A percentile compares a stretch with the other conserved stretches of the same genome.
Evolutionary conservation across 768 basidiomycete genomes (phyloP).

Genomic region (Naganishia vaughanmartiniae): DNA sequence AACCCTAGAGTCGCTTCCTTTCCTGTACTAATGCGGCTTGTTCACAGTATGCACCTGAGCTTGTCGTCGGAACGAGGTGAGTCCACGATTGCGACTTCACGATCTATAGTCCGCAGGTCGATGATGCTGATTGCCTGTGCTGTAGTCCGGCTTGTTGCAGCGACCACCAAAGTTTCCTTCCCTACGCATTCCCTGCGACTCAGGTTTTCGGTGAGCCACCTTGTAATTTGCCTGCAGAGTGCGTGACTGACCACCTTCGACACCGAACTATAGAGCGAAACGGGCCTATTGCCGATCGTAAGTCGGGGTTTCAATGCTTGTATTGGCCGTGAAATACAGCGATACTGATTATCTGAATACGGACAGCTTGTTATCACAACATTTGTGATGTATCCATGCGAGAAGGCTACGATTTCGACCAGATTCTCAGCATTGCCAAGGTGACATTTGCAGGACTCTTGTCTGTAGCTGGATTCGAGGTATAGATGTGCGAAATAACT

Average conservation of each 20-base stretch:
- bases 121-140: not conserved
- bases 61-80: conserved; percentile 40
- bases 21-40: conserved; percentile 57
- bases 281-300: conserved; percentile 67
- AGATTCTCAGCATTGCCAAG: conserved; percentile 78
- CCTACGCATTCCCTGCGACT: conserved; percentile 79
- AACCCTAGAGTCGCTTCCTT: conserved; percentile 70
- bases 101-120: not conserved
- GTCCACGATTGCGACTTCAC: not conserved
- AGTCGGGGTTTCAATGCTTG: not conserved
- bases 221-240: conserved; percentile 58
- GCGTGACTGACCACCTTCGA: not conserved
- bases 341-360: not conserved
- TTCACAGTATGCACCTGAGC: conserved; percentile 37
- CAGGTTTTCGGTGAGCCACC: conserved; percentile 64
- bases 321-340: conserved; percentile 10
- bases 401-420: conserved; percentile 76
- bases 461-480: conserved; percentile 60
- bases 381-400: conserved; percentile 75
- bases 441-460: conserved; percentile 76
- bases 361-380: conserved; percentile 39
- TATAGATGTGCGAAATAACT: too few relatives aligned
- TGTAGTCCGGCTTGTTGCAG: conserved; percentile 75
- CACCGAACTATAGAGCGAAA: conserved; percentile 61
- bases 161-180: conserved; percentile 68